Base-by-base conservation (phyloP, 225 moss, liverwort and hornwort species). In the Asterella californica region DNA sequence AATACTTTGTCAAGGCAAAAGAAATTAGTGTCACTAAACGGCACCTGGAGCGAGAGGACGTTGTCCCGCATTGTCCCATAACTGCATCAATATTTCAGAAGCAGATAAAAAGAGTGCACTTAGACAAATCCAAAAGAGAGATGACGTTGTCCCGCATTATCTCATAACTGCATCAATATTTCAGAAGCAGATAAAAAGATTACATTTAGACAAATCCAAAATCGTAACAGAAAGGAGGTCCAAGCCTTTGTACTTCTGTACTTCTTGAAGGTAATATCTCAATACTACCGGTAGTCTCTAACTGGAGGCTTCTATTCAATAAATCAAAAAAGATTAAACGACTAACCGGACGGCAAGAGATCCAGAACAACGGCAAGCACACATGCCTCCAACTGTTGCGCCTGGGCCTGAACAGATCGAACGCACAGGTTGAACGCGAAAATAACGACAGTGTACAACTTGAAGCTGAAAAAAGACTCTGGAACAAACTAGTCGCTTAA, bases 61-160 rank as follows among this genome's bases (percentile, higher is more conserved):
- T 91, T 91, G 78, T 99, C 99, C 85, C 95, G 89, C 93, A 99
- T 99, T 70, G 99, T 99, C 47, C 99, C 99, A 86, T 99, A 99
- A 78, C 97, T 97, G 89, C 79, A 85, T 81, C 30, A 29, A 64
- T 48, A 34, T 76, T 50, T 50, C 0, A 49, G 18, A 54, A 52
- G 21, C 9, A 21, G 15, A 19, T 70, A 15, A n/a, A 36, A 30
- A 32, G 7, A 7, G 15, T 36, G 36, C 67, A 66, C 65, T 66
- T 10, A 14, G 65, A 27, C 22, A 66, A 14, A 12, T 21, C n/a
- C n/a, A n/a, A n/a, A n/a, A 91, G 78, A 29, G 91, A 85, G 74
- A 91, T 88, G 29, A 91, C 91, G 59, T 91, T 91, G 78, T 99
- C 99, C 85, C 95, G 89, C 93, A 99, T 99, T 70, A 95, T 99